Base-by-base conservation (phyloP, 78 protist genomes). In the Dictyostelium purpureum region DNA sequence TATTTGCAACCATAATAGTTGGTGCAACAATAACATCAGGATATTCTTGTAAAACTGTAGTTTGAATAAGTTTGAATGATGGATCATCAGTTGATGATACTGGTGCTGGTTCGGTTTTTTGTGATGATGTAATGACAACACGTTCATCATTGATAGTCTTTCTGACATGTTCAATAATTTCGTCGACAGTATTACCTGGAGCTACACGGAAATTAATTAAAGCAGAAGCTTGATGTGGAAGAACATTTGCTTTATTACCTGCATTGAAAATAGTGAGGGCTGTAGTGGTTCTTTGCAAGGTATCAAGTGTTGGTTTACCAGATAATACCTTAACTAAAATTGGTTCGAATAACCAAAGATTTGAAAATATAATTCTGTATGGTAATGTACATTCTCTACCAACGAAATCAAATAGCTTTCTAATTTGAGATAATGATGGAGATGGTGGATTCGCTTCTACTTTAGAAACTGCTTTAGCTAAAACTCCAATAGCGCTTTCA, bases 21-120 rank as follows among this genome's bases (percentile, higher is more conserved):
- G 92, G 82, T 37, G 92, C 80, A 2, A 85, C 92, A 19, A 85
- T 76, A 18, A 73, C 73, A 70, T 85, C 82, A 14, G 92, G 92
- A 57, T 73, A 85, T 19, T 85, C 92, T 73, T 85, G 92, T 5
- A 85, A 24, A n/a, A 85, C 43, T 12, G 92, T 85, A 33, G 83
- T 43, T 73, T 85, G 92, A 9, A 85, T 16, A 61, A 85, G 35
- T 28, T 31, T 73, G 43, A 85, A 85, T 24, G 92, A 63, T 51
- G 59, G 42, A 16, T 81, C 10, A 33, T 43, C 47, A 4, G 75
- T 31, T 59, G 92, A 54, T 54, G 92, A 73, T 10, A 85, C 76
- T 0, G 92, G 92, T 85, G 92, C 71, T 28, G 92, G 82, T 31
- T 52, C 75, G 4, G 71, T 66, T 6, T 24, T 26, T 21, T 56